These are phyloP conservation scores for Botryotinia convoluta DNA, from an alignment of 2,329 filamentous ascomycete genomes.

Conservation along the genomic window DNA sequence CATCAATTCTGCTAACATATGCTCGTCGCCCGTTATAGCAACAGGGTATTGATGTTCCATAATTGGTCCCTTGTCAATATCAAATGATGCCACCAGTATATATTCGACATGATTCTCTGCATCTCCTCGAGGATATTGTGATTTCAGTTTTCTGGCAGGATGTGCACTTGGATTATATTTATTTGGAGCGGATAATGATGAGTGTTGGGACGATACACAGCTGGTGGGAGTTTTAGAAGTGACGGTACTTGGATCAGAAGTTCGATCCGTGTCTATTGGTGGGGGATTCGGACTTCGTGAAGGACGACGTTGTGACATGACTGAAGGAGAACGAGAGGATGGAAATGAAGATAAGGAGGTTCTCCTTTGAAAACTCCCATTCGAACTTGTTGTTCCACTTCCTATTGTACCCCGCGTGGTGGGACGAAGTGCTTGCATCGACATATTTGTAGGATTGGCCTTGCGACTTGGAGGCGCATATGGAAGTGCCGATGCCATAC, in stretches of 20 bases:
- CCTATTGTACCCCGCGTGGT: constrained; percentile 30
- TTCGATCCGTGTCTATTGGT: constrained; percentile 52
- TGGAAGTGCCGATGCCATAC: constrained; percentile 27
- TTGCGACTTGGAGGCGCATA: constrained; percentile 25
- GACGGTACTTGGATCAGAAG: constrained; percentile 54
- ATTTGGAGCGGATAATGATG: constrained; percentile 54
- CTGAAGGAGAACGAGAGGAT: constrained; percentile 56
- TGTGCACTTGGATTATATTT: constrained; percentile 51
- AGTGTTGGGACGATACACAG: constrained; percentile 57
- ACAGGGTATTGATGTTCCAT: constrained; percentile 99
- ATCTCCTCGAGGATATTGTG: constrained; percentile 72
- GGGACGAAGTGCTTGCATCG: constrained; percentile 31
- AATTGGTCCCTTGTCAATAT: constrained; percentile 90
- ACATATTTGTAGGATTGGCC: constrained; percentile 24
- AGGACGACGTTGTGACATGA: constrained; percentile 53
- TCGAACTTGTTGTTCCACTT: constrained; percentile 32
- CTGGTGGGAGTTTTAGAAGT: constrained; percentile 60
- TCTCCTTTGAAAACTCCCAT: constrained; percentile 41
- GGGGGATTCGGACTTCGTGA: constrained; percentile 53
- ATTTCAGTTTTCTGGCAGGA: constrained; percentile 58
- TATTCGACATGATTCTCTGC: constrained; percentile 96
- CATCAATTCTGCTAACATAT: constrained; percentile 98
- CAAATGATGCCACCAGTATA: constrained; percentile 94
- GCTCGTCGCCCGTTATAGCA: constrained; percentile 92
- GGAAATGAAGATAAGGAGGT: constrained; percentile 64